Base-by-base conservation (phyloP, 495 filamentous ascomycete species). In the Penicillium mononematosum region DNA sequence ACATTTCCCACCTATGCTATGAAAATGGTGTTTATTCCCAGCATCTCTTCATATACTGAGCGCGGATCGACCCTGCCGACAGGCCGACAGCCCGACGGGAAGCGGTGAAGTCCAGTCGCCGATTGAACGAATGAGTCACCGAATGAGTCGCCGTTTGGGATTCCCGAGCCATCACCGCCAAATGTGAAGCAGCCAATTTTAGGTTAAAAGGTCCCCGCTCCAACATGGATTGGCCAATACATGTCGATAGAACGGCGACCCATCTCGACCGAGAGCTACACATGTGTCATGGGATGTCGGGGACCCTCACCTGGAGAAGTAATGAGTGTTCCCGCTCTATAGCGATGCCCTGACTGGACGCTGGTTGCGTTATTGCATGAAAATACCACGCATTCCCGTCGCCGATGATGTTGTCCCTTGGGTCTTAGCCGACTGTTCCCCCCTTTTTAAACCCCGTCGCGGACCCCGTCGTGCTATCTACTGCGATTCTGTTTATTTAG, bases 311-410 rank as follows among this genome's bases (percentile, higher is more conserved):
- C 10, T 31, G 25, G 10, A 39, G 19, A 34, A 41, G 22, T 29
- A 45, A 41, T 29, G n/a, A 41, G 16, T 12, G 8, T 49, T 50
- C 31, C 50, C 49, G 45, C 27, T 27, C 38, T 34, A 53, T 61
- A 32, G 62, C 62, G 62, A 62, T 19, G 41, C 46, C 56, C 60
- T 54, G 63, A 64, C 60, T 69, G 63, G 66, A 49, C 29, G 22
- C 17, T 58, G 63, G 56, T 69, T 64, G 63, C 66, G 66, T 66
- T 69, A 69, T 69, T 64, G 63, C 56, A 58, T 49, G 43, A 62
- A 62, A 58, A 59, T 64, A 55, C 42, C 54, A 62, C 53, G 50
- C 62, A 59, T 67, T 59, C 58, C 25, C 6, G 24, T 53, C 50
- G 38, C n/a, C 38, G 50, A 53, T 55, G 50, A 41, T 29, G 31